Evolutionary conservation across 495 filamentous ascomycete species (phyloP).

Genomic region (Penicillium canescens): DNA sequence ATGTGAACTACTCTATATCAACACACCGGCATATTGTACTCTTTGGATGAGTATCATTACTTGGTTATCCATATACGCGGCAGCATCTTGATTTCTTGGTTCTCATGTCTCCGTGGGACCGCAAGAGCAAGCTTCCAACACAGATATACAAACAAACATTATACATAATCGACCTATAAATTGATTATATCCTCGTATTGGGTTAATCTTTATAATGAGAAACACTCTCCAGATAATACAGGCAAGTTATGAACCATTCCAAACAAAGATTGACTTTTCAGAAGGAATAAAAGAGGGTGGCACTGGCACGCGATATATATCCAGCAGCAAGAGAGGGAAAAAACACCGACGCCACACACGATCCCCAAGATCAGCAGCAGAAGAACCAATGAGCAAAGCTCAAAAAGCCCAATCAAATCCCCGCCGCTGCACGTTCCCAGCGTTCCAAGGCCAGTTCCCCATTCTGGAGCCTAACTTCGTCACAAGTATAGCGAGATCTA

Average conservation of each 20-base stretch:
- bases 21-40: too few species aligned
- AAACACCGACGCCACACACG: conserved; percentile 3
- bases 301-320: neutral
- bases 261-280: neutral
- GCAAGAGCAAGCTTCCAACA: too few species aligned
- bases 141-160: too few species aligned
- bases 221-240: too few species aligned
- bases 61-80: too few species aligned
- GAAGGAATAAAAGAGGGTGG: too few species aligned
- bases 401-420: neutral
- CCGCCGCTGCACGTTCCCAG: neutral
- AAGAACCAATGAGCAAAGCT: conserved; percentile 2
- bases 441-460: neutral
- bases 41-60: too few species aligned
- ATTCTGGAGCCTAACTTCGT: neutral
- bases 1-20: too few species aligned
- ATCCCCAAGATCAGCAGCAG: neutral
- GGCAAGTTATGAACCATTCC: neutral
- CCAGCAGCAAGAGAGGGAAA: conserved; percentile 4
- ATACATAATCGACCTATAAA: neutral
- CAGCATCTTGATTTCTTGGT: too few species aligned
- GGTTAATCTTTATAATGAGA: too few species aligned
- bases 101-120: too few species aligned
- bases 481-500: neutral
- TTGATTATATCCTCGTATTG: too few species aligned